These are phyloP conservation scores for Chytriomyces sp. DNA, from an alignment of 192 early-diverging fungal species.

Conservation along the genomic window DNA sequence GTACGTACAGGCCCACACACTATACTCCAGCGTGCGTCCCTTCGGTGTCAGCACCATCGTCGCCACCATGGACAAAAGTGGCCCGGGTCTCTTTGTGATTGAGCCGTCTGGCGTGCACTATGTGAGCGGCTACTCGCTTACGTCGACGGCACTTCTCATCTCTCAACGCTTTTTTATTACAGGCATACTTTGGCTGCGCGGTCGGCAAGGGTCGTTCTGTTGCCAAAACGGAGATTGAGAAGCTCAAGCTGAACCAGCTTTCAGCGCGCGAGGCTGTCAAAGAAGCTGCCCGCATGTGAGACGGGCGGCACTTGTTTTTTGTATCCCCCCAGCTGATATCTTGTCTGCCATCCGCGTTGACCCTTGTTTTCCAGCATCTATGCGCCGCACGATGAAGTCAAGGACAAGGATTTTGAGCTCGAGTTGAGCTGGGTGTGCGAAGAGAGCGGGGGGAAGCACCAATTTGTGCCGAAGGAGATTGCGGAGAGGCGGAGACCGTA, in stretches of 20 bases:
- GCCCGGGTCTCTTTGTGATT: conserved; percentile 89
- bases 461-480: conserved; percentile 86
- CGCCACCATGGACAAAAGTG: conserved; percentile 77
- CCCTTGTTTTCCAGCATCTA: conserved; percentile 69
- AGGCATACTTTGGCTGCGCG: conserved; percentile 94
- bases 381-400: conserved; percentile 91
- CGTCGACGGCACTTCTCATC: not conserved
- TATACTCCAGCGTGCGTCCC: conserved; percentile 93
- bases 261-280: conserved; percentile 86
- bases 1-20: conserved; percentile 95
- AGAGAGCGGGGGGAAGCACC: conserved; percentile 77
- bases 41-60: conserved; percentile 89
- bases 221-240: conserved; percentile 99
- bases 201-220: conserved; percentile 95
- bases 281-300: conserved; percentile 91
- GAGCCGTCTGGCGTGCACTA: conserved; percentile 97
- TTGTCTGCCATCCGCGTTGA: conserved; percentile 1
- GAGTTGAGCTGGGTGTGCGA: conserved; percentile 95
- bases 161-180: conserved; percentile 3
- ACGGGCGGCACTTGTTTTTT: not conserved
- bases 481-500: conserved; percentile 80
- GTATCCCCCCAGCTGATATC: not conserved
- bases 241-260: conserved; percentile 86
- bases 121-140: conserved; percentile 47
- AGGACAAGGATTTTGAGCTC: conserved; percentile 99